Conservation (phyloP, 192 early-diverging fungal genomes). For the Powellomyces hirtus region DNA sequence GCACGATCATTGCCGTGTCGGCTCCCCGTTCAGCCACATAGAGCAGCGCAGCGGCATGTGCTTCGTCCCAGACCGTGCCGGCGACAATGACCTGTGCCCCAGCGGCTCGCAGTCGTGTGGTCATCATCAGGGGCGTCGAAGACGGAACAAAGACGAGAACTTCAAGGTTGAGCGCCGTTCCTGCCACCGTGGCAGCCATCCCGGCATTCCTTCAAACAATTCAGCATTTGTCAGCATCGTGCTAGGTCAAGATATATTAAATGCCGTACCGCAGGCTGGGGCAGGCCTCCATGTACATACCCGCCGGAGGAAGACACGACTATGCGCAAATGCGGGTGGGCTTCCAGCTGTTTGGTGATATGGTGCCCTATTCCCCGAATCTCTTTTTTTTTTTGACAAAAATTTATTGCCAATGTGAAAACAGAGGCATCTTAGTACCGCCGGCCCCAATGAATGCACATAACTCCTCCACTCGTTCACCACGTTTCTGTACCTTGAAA, state of each 20-base stretch:
- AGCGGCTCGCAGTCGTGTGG: background rate
- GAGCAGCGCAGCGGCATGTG: constrained; percentile 26
- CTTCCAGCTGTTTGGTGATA: background rate
- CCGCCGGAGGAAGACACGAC: constrained; percentile 41
- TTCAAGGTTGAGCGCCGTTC: background rate
- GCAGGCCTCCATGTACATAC: background rate
- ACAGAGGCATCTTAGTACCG: background rate
- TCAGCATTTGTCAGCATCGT: too few species aligned
- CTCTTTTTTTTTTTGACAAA: too few species aligned
- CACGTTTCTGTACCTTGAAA: constrained; percentile 42
- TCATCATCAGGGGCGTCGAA: constrained; percentile 17
- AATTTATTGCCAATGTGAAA: too few species aligned
- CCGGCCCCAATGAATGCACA: background rate
- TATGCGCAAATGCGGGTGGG: background rate
- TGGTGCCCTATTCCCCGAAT: constrained; percentile 26
- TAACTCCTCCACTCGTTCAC: background rate
- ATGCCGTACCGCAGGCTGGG: background rate
- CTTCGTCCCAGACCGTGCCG: constrained; percentile 40
- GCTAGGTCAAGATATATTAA: background rate
- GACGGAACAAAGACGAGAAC: constrained; percentile 33
- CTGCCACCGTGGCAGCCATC: constrained; percentile 31
- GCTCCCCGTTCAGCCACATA: background rate
- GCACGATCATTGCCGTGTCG: constrained; percentile 26
- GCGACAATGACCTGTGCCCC: constrained; percentile 30
- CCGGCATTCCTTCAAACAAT: constrained; percentile 41